Evolutionary conservation across 2,329 filamentous ascomycete species (phyloP).

Genomic region (Ceratocystis smalleyi): DNA sequence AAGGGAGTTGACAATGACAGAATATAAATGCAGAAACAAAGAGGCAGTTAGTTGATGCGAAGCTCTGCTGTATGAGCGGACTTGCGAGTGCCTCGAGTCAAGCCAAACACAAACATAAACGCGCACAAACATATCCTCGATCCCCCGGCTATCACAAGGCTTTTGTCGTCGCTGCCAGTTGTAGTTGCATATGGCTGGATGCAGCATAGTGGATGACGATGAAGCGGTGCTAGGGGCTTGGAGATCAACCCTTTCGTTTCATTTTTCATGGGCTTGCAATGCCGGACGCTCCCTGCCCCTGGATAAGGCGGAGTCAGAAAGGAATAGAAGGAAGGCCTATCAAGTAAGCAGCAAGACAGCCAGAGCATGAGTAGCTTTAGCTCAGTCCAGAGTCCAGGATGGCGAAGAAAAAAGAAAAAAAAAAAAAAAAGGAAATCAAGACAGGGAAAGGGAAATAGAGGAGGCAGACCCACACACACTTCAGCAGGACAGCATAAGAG

Average conservation of each 20-base stretch:
- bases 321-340: background rate
- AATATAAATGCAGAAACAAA: background rate
- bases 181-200: no score
- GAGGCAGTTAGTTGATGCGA: background rate
- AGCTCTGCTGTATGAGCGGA: background rate
- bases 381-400: background rate
- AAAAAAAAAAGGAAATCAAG: background rate
- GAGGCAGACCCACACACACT: background rate
- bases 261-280: background rate
- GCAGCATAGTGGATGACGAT: background rate
- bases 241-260: background rate
- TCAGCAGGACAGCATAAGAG: background rate
- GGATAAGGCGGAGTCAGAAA: background rate
- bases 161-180: no score
- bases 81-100: background rate
- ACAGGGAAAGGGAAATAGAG: background rate
- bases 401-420: background rate
- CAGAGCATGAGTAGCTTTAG: background rate
- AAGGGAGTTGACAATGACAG: background rate
- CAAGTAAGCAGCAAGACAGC: background rate
- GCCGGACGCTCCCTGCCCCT: background rate
- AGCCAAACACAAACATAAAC: no score
- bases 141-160: no score
- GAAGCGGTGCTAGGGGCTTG: background rate
- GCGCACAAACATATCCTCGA: no score